Evolutionary conservation across 2,329 filamentous ascomycete genomes (phyloP), one percentile per base, ranked within the genome.

Genomic region (Penicillium sp.): DNA sequence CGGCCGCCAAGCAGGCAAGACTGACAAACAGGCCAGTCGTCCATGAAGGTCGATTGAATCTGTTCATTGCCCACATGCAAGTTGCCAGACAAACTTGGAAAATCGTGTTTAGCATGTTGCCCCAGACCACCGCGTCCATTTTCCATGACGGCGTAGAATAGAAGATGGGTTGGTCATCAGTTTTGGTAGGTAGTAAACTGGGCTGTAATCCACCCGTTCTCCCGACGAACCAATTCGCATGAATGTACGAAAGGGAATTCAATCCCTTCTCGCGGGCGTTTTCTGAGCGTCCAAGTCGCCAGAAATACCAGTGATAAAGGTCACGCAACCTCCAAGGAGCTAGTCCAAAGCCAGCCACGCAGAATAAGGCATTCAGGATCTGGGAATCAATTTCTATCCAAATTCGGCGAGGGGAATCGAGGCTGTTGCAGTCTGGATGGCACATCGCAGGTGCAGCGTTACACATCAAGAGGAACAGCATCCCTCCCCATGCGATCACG

Each of bases 21-120:
- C n/a, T n/a, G n/a, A n/a, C n/a, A n/a, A n/a, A n/a, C n/a, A n/a
- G n/a, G n/a, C n/a, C n/a, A n/a, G 90, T 92, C 10, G 86, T 83
- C 90, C 90, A 95, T 19, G 83, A 83, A 0, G 91, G 90, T n/a
- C 91, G 80, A 19, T 88, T 75, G 65, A 86, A 87, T 19, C 89
- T 79, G 67, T 90, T 89, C 73, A 89, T 79, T 2, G 84, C 86
- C 89, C 90, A 95, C 91, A 96, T 95, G 75, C 91, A 89, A 3
- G 83, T 87, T 8, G 86, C 88, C 2, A 96, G 80, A 16, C 85
- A 81, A 34, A 81, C 81, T 71, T 96, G 92, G 40, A 94, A 81
- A 51, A 92, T 81, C 0, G 91, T 94, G 67, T 96, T 95, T 76
- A 79, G 81, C 3, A 91, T 81, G 74, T 91, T 92, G 63, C 87